These are phyloP conservation scores for Gloeostereum incarnatum DNA, from an alignment of 768 basidiomycete genomes.

Conservation along the genomic window DNA sequence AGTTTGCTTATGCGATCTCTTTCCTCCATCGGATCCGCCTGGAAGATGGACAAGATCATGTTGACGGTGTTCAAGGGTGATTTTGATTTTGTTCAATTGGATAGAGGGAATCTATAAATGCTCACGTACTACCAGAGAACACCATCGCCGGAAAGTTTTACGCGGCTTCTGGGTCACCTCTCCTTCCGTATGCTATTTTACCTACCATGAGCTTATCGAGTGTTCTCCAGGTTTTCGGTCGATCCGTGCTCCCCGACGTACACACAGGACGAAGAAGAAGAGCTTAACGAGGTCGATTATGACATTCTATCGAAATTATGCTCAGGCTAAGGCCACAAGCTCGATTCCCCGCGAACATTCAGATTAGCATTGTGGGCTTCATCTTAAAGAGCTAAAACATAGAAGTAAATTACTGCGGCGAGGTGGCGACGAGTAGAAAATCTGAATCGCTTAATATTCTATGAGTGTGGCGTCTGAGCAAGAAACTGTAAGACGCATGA, in stretches of 20 bases:
- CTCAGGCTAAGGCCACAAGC: too few species aligned
- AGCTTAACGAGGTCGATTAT: constrained; percentile 30
- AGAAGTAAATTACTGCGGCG: too few species aligned
- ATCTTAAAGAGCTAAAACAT: too few species aligned
- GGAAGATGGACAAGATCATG: constrained; percentile 60
- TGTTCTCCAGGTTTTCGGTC: constrained; percentile 34
- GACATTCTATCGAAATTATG: constrained; percentile 38
- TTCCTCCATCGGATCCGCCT: constrained; percentile 36
- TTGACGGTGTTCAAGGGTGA: constrained; percentile 73
- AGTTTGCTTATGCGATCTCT: constrained; percentile 40
- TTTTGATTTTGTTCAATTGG: constrained; percentile 4
- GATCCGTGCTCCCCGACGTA: constrained; percentile 47
- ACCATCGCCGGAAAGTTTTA: constrained; percentile 41
- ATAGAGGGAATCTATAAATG: constrained; percentile 36
- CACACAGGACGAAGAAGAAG: constrained; percentile 15
- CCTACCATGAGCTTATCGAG: neutral
- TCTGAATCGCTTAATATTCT: too few species aligned
- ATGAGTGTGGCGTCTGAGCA: too few species aligned
- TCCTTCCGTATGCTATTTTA: neutral
- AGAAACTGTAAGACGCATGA: too few species aligned
- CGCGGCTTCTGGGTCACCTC: neutral
- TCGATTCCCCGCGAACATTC: too few species aligned
- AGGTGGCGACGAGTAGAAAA: too few species aligned
- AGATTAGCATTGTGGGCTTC: too few species aligned
- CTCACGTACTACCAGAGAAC: constrained; percentile 41